These are phyloP conservation scores for Collybiopsis confluens DNA, from an alignment of 768 basidiomycete species.

Conservation along the genomic window DNA sequence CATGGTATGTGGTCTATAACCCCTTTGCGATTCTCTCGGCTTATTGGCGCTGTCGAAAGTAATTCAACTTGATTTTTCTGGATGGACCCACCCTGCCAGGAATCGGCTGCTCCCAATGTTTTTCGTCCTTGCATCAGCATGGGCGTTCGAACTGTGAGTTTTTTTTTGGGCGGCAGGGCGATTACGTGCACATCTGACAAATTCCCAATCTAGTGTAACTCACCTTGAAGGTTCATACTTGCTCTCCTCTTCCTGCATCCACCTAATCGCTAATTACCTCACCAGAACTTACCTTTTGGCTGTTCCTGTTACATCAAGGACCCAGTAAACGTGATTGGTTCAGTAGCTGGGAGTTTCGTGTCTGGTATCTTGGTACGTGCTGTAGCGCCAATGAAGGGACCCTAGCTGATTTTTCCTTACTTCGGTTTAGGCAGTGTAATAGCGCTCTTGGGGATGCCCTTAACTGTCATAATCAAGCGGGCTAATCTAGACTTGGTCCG, in stretches of 20 bases:
- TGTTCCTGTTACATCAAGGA: conserved; percentile 78
- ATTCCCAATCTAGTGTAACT: too few relatives aligned
- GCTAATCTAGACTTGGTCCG: conserved; percentile 54
- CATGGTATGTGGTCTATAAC: conserved; percentile 22
- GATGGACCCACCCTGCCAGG: conserved; percentile 43
- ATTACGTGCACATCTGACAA: not conserved
- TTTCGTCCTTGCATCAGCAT: conserved; percentile 67
- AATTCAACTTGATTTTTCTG: conserved; percentile 48
- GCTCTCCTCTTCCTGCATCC: conserved; percentile 59
- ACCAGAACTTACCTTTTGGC: conserved; percentile 75
- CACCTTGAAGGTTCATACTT: conserved; percentile 36
- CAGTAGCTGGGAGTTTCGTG: conserved; percentile 69
- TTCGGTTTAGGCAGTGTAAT: conserved; percentile 50
- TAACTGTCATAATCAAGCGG: conserved; percentile 59
- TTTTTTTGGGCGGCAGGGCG: not conserved
- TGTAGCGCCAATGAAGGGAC: too few relatives aligned
- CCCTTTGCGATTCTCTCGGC: not conserved
- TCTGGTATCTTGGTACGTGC: conserved; percentile 61
- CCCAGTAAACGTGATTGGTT: conserved; percentile 74
- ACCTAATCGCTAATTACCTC: not conserved
- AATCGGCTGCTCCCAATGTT: conserved; percentile 65
- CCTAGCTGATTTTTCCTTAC: conserved; percentile 6
- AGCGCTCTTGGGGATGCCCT: conserved; percentile 68
- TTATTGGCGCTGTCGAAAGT: conserved; percentile 30
- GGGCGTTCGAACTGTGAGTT: conserved; percentile 75